Evolutionary conservation across 495 filamentous ascomycete species (phyloP).

Genomic region (Podospora tetraspora): DNA sequence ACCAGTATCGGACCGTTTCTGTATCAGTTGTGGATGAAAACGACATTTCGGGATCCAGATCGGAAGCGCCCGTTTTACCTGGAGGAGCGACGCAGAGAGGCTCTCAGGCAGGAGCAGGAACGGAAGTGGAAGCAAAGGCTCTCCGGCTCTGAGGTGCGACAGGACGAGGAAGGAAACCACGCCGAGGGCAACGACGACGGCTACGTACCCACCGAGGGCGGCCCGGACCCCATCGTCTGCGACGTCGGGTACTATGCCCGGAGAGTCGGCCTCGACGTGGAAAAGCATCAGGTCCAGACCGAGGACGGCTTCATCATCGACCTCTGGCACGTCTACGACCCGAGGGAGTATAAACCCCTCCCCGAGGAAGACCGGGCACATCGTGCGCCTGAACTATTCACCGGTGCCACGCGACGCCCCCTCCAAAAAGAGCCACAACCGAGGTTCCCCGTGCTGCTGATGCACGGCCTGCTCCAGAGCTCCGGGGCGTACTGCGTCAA

Average conservation of each 20-base stretch:
- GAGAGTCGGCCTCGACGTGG: slow-evolving; percentile 80
- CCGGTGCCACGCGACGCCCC: slow-evolving; percentile 13
- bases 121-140: slow-evolving; percentile 54
- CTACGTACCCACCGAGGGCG: slow-evolving; percentile 70
- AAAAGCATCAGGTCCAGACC: slow-evolving; percentile 79
- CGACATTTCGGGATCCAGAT: slow-evolving; percentile 54
- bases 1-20: slow-evolving; percentile 52
- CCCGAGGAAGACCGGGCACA: slow-evolving; percentile 35
- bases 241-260: slow-evolving; percentile 85
- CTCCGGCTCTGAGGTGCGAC: slow-evolving; percentile 15
- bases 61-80: slow-evolving; percentile 59
- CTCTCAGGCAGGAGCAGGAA: slow-evolving; percentile 51
- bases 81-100: slow-evolving; percentile 54
- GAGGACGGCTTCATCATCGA: slow-evolving; percentile 91
- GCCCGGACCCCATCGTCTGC: slow-evolving; percentile 68
- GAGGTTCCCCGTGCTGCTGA: slow-evolving; percentile 82
- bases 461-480: slow-evolving; percentile 85
- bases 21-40: slow-evolving; percentile 41
- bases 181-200: slow-evolving; percentile 49
- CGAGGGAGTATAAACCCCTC: slow-evolving; percentile 57
- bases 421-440: slow-evolving; percentile 41
- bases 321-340: slow-evolving; percentile 87
- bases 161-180: slow-evolving; percentile 33
- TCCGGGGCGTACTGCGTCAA: slow-evolving; percentile 86
- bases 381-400: slow-evolving; percentile 41